Evolutionary conservation across 2,329 filamentous ascomycete genomes (phyloP).

Genomic region (Colletotrichum sojae): DNA sequence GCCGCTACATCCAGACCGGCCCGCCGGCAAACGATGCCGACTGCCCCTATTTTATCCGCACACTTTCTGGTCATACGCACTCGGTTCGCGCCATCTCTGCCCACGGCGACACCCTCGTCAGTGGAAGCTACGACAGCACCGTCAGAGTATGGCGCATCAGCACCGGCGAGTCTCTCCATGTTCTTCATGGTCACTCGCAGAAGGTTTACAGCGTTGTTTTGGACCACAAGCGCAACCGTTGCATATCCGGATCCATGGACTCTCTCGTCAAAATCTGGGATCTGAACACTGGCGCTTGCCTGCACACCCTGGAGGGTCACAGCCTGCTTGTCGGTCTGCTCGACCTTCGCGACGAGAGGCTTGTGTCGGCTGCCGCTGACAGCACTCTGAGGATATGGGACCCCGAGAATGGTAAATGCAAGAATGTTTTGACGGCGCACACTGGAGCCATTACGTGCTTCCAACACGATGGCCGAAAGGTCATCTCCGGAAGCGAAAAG

Average conservation of each 20-base stretch:
- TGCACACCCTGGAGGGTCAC: conserved; percentile 94
- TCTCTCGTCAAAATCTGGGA: conserved; percentile 99
- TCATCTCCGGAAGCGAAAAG: conserved; percentile 95
- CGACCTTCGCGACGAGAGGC: conserved; percentile 88
- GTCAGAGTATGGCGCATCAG: conserved; percentile 98
- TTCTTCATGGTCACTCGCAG: conserved; percentile 87
- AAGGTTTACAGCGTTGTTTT: conserved; percentile 99
- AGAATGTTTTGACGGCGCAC: conserved; percentile 90
- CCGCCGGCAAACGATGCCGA: conserved; percentile 81
- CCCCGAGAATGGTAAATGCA: conserved; percentile 91
- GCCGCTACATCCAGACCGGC: conserved; percentile 83
- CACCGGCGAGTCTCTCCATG: conserved; percentile 88
- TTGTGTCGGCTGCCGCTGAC: conserved; percentile 96
- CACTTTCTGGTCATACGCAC: conserved; percentile 87
- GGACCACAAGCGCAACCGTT: conserved; percentile 91
- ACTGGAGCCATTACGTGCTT: conserved; percentile 99
- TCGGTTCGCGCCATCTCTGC: conserved; percentile 97
- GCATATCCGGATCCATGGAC: conserved; percentile 99
- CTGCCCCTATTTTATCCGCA: conserved; percentile 95
- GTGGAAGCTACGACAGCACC: conserved; percentile 95
- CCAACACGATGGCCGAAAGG: conserved; percentile 96
- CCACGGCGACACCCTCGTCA: conserved; percentile 94
- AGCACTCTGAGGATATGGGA: conserved; percentile 98
- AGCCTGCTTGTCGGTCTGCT: conserved; percentile 91
- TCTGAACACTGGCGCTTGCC: conserved; percentile 84